Percentiles rank a stretch among this genome's conserved stretches.
phyloP scores from a whole-genome alignment of 176 grass and related monocot species.

The Oryza longistaminata region DNA sequence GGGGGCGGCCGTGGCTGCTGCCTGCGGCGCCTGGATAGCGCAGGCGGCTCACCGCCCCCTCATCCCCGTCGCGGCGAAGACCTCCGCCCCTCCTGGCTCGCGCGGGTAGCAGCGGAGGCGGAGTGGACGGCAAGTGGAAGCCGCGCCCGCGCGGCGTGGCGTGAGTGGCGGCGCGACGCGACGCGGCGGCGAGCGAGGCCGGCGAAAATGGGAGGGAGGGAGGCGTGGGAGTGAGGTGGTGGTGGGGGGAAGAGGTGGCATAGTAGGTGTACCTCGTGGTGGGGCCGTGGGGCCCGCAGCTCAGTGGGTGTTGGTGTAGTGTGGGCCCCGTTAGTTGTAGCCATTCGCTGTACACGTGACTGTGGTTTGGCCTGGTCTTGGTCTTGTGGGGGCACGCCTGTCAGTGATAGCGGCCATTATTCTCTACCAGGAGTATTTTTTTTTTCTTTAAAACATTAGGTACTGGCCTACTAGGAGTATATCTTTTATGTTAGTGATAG shows the following conservation, averaged over 20 bases:
- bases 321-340: neutral
- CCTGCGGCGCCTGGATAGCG: too few species aligned
- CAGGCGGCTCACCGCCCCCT: neutral
- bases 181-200: neutral
- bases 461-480: too few species aligned
- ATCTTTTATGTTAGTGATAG: too few species aligned
- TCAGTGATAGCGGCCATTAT: neutral
- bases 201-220: neutral
- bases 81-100: neutral
- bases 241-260: constrained; percentile 6
- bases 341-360: neutral
- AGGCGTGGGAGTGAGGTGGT: neutral
- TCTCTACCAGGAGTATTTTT: too few species aligned
- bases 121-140: neutral
- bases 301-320: constrained; percentile 17
- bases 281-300: constrained; percentile 11
- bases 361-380: neutral
- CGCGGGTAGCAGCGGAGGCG: neutral
- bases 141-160: neutral
- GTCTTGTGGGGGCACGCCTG: neutral
- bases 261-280: constrained; percentile 36
- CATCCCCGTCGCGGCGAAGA: neutral
- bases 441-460: too few species aligned
- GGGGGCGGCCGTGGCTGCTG: too few species aligned
- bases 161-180: constrained; percentile 8